A percentile compares a stretch with the other conserved stretches of the same genome.
phyloP scores from a whole-genome alignment of 169 alveolate species.

The Ichthyophthirius multifiliis region DNA sequence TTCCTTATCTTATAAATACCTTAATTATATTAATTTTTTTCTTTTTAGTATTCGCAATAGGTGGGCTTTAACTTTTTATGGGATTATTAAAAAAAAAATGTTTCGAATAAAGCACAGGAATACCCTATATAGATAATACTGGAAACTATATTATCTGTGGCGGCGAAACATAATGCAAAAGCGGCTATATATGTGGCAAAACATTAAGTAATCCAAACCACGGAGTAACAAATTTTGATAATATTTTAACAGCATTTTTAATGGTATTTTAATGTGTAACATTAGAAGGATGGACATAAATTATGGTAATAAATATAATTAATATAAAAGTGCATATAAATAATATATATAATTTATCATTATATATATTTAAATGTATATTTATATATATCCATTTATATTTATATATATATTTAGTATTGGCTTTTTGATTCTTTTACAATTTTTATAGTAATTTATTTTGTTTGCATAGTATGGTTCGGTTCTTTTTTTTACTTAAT shows the following conservation, averaged over 20 bases:
- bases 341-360: too few relatives aligned
- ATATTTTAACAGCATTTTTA: conserved; percentile 42
- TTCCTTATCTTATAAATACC: conserved; percentile 69
- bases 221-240: conserved; percentile 57
- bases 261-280: conserved; percentile 51
- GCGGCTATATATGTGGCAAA: conserved; percentile 49
- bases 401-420: neutral
- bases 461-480: conserved; percentile 45
- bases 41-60: conserved; percentile 77
- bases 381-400: neutral
- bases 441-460: conserved; percentile 15
- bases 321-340: too few relatives aligned
- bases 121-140: conserved; percentile 19
- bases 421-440: conserved; percentile 3
- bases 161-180: conserved; percentile 31
- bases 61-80: conserved; percentile 70
- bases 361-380: too few relatives aligned
- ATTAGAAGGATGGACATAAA: conserved; percentile 54
- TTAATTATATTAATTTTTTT: conserved; percentile 65
- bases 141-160: conserved; percentile 49
- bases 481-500: conserved; percentile 56
- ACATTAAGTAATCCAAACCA: conserved; percentile 45
- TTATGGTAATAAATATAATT: conserved; percentile 11
- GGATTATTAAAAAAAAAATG: conserved; percentile 73
- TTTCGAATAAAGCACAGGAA: conserved; percentile 49